phyloP scores from a whole-genome alignment of 2,329 filamentous ascomycete genomes.

The Sporothrix variecibatus region DNA sequence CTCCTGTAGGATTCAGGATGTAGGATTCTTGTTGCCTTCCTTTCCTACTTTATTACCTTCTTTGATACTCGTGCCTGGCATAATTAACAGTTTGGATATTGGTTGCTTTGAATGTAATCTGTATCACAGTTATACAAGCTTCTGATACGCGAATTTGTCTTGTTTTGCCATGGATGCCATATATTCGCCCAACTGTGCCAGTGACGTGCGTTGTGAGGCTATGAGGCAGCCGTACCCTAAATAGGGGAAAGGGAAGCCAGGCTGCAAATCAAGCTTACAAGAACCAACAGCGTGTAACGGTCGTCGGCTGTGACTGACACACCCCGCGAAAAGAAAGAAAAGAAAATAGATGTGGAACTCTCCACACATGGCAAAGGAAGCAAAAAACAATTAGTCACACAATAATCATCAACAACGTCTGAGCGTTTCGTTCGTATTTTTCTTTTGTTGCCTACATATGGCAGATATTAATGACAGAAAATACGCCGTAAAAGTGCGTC shows the following conservation, averaged over 20 bases:
- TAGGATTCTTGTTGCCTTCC: not conserved
- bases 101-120: not conserved
- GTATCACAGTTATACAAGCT: not conserved
- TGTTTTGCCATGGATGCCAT: not conserved
- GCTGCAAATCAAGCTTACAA: not conserved
- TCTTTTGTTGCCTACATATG: not conserved
- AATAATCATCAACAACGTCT: not conserved
- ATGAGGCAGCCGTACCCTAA: not conserved
- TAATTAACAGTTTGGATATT: not conserved
- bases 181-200: not conserved
- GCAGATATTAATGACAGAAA: not conserved
- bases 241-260: not conserved
- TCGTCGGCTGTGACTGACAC: not conserved
- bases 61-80: not conserved
- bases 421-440: not conserved
- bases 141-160: not conserved
- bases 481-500: not conserved
- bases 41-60: not conserved
- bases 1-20: slow-evolving; percentile 4
- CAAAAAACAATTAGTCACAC: not conserved
- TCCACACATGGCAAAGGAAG: not conserved
- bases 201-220: not conserved
- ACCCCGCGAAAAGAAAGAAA: not conserved
- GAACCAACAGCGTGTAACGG: slow-evolving; percentile 1
- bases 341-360: not conserved